Evolutionary conservation across 495 filamentous ascomycete genomes (phyloP).

Genomic region (Terfezia boudieri): DNA sequence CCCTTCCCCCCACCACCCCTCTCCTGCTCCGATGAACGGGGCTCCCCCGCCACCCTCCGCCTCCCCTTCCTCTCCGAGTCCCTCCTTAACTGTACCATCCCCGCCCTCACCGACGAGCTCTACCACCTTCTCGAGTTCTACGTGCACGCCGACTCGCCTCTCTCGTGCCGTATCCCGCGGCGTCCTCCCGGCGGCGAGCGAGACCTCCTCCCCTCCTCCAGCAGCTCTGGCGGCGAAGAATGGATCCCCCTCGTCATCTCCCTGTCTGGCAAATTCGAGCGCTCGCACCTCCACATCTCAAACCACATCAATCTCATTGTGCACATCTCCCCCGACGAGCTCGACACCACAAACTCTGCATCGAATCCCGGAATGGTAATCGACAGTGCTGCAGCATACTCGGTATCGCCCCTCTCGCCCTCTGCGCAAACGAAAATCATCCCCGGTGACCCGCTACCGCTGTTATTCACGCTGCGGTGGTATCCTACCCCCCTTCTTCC

Average conservation of each 20-base stretch:
- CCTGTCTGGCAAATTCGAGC: slow-evolving; percentile 68
- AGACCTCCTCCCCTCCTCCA: not conserved
- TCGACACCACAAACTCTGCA: slow-evolving; percentile 25
- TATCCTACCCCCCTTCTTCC: slow-evolving; percentile 50
- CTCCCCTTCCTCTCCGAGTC: slow-evolving; percentile 66
- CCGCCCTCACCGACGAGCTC: slow-evolving; percentile 61
- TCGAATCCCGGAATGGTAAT: slow-evolving; percentile 36
- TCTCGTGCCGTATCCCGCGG: slow-evolving; percentile 77
- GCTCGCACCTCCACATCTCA: slow-evolving; percentile 73
- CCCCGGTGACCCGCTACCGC: slow-evolving; percentile 65
- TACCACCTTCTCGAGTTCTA: slow-evolving; percentile 98
- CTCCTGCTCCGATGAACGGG: slow-evolving; percentile 64
- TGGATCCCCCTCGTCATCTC: slow-evolving; percentile 56
- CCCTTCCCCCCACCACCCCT: slow-evolving; percentile 39
- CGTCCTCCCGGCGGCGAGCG: slow-evolving; percentile 30
- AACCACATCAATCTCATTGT: slow-evolving; percentile 23
- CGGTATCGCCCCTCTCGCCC: slow-evolving; percentile 45
- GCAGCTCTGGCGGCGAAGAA: slow-evolving; percentile 16
- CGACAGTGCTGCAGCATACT: slow-evolving; percentile 69
- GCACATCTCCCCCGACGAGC: slow-evolving; percentile 14
- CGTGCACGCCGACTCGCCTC: slow-evolving; percentile 84
- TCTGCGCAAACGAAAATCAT: slow-evolving; percentile 41
- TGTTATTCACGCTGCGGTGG: slow-evolving; percentile 70
- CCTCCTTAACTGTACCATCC: slow-evolving; percentile 81
- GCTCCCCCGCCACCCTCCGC: slow-evolving; percentile 37